Base-by-base conservation (phyloP, 2,329 filamentous ascomycete genomes). In the Aspergillus calidoustus region DNA sequence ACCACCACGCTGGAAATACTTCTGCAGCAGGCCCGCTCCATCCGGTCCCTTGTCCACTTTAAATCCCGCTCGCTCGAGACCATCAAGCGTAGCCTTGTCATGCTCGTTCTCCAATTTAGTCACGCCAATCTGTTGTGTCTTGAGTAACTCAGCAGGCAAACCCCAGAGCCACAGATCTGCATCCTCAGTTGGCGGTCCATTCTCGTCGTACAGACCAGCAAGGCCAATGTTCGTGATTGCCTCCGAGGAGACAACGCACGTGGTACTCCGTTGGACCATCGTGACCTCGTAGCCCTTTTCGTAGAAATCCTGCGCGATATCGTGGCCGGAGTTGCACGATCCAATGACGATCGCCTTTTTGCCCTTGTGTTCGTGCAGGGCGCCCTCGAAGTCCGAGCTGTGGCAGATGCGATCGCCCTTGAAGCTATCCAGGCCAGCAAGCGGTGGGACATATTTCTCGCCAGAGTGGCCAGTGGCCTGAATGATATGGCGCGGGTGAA, bases 401-500 rank as follows among this genome's bases (percentile, higher is more conserved):
- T 91, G 89, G 64, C 85, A 86, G 6, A 90, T 72, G 2, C 80
- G 74, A 50, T 82, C 79, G 0, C 89, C 89, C 60, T 83, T 76
- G 77, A 91, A 91, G 0, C 69, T 73, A 0, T 83, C 80, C 11
- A 84, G 78, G 53, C 71, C 82, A 60, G 72, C 82, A 76, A 80
- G 86, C 0, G 71, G 65, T 0, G 71, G 82, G 8, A 86, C 73
- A 59, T 86, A 80, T 28, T 85, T 88, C 73, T 89, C 87, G 2
- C 89, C 89, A 0, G 87, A 87, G 68, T 89, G 88, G 0, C 89
- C 89, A 0, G 89, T 91, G 1, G 86, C 86, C 68, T 89, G 87
- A 49, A 91, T 82, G 41, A 91, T 73, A 63, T 91, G 88, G 4
- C 80, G 83, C 0, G 89, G 88, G 43, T 85, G 82, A 43, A 91